Conservation (phyloP, 371 early-diverging fungal species). For the Lichtheimia hyalospora region DNA sequence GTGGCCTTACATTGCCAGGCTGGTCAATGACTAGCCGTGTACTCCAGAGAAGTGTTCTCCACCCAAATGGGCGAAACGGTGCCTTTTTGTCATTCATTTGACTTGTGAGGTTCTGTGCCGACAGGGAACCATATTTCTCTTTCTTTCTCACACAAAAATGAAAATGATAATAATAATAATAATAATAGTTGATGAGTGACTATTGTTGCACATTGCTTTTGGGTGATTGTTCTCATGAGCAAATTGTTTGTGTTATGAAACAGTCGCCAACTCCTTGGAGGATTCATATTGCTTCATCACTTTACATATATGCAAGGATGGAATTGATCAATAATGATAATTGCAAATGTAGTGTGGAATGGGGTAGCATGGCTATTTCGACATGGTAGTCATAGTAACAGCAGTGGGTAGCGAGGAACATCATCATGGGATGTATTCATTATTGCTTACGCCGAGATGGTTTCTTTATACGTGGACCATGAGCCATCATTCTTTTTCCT, state of each 20-base stretch:
- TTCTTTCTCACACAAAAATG: neutral
- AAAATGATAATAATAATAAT: too few species aligned
- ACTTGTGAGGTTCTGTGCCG: conserved; percentile 11
- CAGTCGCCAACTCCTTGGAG: neutral
- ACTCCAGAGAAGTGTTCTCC: conserved; percentile 9
- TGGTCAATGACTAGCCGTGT: neutral
- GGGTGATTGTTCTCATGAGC: neutral
- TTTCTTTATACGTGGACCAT: too few species aligned
- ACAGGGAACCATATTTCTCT: conserved; percentile 9
- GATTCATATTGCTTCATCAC: neutral
- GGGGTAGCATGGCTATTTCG: too few species aligned
- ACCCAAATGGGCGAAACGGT: conserved; percentile 6
- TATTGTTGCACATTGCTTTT: neutral
- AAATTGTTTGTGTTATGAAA: neutral
- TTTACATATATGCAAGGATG: neutral
- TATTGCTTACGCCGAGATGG: too few species aligned
- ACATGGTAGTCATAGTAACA: too few species aligned
- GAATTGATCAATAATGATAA: neutral
- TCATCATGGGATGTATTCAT: too few species aligned
- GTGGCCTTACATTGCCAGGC: conserved; percentile 12
- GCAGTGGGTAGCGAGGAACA: too few species aligned
- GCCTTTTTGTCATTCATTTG: conserved; percentile 14
- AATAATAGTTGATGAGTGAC: too few species aligned
- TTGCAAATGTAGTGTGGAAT: neutral
- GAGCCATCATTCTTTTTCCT: neutral